Evolutionary conservation across 345 rosid genomes (phyloP).

Genomic region (Acer saccharum): DNA sequence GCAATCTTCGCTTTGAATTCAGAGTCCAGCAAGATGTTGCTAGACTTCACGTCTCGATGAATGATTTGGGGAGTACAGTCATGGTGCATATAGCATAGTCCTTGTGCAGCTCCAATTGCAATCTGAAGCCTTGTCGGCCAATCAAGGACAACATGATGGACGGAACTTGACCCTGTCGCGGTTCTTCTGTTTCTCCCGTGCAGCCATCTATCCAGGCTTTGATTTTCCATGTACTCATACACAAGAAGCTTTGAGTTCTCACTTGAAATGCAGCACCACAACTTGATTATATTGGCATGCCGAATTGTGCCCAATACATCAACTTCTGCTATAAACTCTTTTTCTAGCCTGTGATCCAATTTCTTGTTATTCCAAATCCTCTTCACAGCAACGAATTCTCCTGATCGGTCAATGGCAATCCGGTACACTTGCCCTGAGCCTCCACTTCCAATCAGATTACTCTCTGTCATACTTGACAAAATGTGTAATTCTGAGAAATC

Average conservation of each 20-base stretch:
- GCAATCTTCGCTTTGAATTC: conserved; percentile 77
- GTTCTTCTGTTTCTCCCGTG: conserved; percentile 51
- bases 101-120: conserved; percentile 85
- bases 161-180: conserved; percentile 20
- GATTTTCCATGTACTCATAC: conserved; percentile 88
- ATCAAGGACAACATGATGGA: conserved; percentile 29
- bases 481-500: conserved; percentile 65
- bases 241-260: conserved; percentile 88
- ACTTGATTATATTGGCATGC: conserved; percentile 82
- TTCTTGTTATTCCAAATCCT: conserved; percentile 64
- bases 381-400: conserved; percentile 80
- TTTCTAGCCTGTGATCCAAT: conserved; percentile 60
- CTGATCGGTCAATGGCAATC: conserved; percentile 36
- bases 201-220: conserved; percentile 87
- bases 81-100: conserved; percentile 90
- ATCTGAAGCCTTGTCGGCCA: conserved; percentile 80
- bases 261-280: conserved; percentile 82
- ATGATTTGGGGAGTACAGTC: conserved; percentile 71
- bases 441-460: conserved; percentile 84
- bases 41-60: conserved; percentile 89
- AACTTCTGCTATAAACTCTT: conserved; percentile 79
- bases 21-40: conserved; percentile 81
- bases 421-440: conserved; percentile 91
- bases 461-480: conserved; percentile 63
- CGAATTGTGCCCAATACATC: conserved; percentile 72